Evolutionary conservation across 805 yeast species (phyloP).

Genomic region (baker's yeast (Saccharomyces cerevisiae)): DNA sequence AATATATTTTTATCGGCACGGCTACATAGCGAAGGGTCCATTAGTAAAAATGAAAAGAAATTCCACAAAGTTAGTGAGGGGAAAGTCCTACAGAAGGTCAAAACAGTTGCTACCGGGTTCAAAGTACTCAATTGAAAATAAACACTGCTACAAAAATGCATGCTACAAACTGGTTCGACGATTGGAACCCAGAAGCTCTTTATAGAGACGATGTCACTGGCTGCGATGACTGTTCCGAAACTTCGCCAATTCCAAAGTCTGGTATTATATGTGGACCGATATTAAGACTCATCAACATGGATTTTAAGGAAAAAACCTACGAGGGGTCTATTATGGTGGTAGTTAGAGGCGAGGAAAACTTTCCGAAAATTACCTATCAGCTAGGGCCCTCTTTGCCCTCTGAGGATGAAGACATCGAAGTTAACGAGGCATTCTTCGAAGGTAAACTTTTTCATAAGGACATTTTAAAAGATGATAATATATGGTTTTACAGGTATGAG

Average conservation of each 20-base stretch:
- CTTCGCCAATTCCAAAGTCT: conserved; percentile 13
- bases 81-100: not conserved
- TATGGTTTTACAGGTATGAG: conserved; percentile 58
- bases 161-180: conserved; percentile 15
- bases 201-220: conserved; percentile 15
- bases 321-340: conserved; percentile 66
- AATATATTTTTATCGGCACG: not conserved
- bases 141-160: not conserved
- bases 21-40: not conserved
- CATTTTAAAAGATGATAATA: conserved; percentile 21
- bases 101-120: not conserved
- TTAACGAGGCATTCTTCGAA: conserved; percentile 1
- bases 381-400: conserved; percentile 20
- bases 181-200: conserved; percentile 20
- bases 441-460: conserved; percentile 35
- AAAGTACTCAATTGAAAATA: not conserved
- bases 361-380: conserved; percentile 25
- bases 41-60: not conserved
- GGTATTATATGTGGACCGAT: conserved; percentile 64
- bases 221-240: conserved; percentile 16
- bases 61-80: not conserved
- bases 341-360: conserved; percentile 34
- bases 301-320: conserved; percentile 41
- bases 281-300: conserved; percentile 59
- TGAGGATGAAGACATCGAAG: conserved; percentile 2